Base-by-base conservation (phyloP, 2,329 filamentous ascomycete species). In the Aspergillus piperis region DNA sequence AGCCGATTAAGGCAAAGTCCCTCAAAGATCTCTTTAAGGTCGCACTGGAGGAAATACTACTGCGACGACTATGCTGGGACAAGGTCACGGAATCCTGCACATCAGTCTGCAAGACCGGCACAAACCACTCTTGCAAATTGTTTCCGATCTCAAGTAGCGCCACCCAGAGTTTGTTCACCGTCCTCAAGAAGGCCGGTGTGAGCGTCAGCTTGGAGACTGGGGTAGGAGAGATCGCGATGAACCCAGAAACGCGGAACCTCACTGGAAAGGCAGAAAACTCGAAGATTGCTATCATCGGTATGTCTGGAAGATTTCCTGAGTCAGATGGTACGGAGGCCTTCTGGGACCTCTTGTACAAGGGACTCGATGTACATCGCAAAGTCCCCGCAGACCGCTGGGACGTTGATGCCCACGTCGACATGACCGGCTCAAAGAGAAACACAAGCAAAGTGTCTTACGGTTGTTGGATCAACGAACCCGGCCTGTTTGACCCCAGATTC, bases 251-350 rank as follows among this genome's bases (percentile, higher is more conserved):
- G 15, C 32, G 50, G 17, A 75, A 73, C 47, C 63, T 56, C 2
- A 74, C 67, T 5, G 73, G 73, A 23, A 71, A 70, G 30, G 47
- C 73, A 0, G 73, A 75, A 27, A 41, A 58, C 36, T 85, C 86
- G 72, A 93, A 92, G 75, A 85, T 96, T 63, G 92, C 92, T 59
- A 92, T 96, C 63, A 89, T 96, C 36, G 92, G 92, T 55, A 90
- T 92, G 85, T 85, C 90, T 49, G 90, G 90, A 54, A 84, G 90
- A 54, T 92, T 91, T 73, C 90, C 90, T 1, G 87, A 89, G 67
- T 88, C 90, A 53, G 88, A 86, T 15, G 89, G 83, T 69, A 84
- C 87, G 62, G 88, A 92, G 60, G 85, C 85, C 58, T 84, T 93
- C 30, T 93, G 90, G 90, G 86, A 91, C 61, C 80, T 92, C 3